Conservation (phyloP, 2,329 filamentous ascomycete genomes). For the Huntiella omanensis region DNA sequence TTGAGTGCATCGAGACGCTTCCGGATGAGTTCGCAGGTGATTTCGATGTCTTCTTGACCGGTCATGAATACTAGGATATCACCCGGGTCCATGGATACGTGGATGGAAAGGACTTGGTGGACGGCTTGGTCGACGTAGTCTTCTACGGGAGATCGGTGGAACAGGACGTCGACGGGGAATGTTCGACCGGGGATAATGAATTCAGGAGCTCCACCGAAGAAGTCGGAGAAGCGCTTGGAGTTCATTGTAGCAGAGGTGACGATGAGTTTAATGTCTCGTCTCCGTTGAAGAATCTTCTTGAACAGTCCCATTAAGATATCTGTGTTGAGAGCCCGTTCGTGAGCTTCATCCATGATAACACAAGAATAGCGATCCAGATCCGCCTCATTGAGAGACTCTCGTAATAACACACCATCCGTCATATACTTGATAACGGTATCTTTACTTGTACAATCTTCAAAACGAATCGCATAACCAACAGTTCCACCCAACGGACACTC, state of each 20-base stretch:
- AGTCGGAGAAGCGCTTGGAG: slow-evolving; percentile 82
- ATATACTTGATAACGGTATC: slow-evolving; percentile 97
- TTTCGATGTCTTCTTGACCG: slow-evolving; percentile 94
- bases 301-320: slow-evolving; percentile 95
- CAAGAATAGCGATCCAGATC: slow-evolving; percentile 94
- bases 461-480: slow-evolving; percentile 93
- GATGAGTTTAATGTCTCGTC: slow-evolving; percentile 85
- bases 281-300: slow-evolving; percentile 83
- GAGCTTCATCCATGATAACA: slow-evolving; percentile 98
- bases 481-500: slow-evolving; percentile 71
- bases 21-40: slow-evolving; percentile 80
- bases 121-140: slow-evolving; percentile 97
- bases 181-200: slow-evolving; percentile 92
- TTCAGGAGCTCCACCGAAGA: slow-evolving; percentile 89
- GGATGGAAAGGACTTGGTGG: slow-evolving; percentile 86
- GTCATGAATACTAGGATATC: slow-evolving; percentile 99
- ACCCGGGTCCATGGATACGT: slow-evolving; percentile 80
- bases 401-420: slow-evolving; percentile 87
- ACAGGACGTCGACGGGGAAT: slow-evolving; percentile 94
- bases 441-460: slow-evolving; percentile 93
- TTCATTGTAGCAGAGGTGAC: slow-evolving; percentile 99
- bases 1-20: slow-evolving; percentile 78
- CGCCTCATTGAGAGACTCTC: slow-evolving; percentile 81
- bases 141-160: slow-evolving; percentile 82
- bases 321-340: slow-evolving; percentile 89